Base-by-base conservation (phyloP, 768 basidiomycete species). In the Sistotremastrum suecicum region DNA sequence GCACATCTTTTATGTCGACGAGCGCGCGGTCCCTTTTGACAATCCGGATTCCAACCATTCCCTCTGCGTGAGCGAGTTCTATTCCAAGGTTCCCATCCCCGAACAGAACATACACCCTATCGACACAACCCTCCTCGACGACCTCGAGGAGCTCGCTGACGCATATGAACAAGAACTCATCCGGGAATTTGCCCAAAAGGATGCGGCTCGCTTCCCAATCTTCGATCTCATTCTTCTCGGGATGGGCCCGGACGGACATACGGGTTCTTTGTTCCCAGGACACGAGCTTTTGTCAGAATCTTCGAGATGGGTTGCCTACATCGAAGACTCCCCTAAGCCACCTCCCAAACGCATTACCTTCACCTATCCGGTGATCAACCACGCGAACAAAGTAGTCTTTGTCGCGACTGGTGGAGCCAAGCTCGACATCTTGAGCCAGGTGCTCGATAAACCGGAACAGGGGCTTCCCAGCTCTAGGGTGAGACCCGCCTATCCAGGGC, bases 241-340 rank as follows among this genome's bases (percentile, higher is more conserved):
- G 42, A 80, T 92, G 75, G 95, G 95, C 32, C 87, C 86, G 4
- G 95, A 97, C 60, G 94, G 94, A n/a, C 95, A 99, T 69, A 98
- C 94, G 37, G 90, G 84, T 50, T 91, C 87, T 5, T 80, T 99
- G 53, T 99, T 99, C 76, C 95, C 95, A 6, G 84, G 74, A n/a
- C 94, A 98, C 58, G 65, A 62, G 35, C 73, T 97, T 36, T 74
- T 99, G 42, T 50, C 65, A n/a, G 94, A 95, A 65, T 75, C 71
- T 42, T 88, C 89, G 61, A 76, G 87, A 49, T 99, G 95, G 95
- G 86, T 99, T 28, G 94, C 92, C 1, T 83, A 78, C 62, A 68
- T 99, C 56, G 79, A 85, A 12, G 89, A 98, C 66, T 84, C 84
- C 36, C 95, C 95, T 28, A 98, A 99, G 63, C 89, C 89, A 0